Base-by-base conservation (phyloP, 2,329 filamentous ascomycete genomes). In the Graphilbum sp. region DNA sequence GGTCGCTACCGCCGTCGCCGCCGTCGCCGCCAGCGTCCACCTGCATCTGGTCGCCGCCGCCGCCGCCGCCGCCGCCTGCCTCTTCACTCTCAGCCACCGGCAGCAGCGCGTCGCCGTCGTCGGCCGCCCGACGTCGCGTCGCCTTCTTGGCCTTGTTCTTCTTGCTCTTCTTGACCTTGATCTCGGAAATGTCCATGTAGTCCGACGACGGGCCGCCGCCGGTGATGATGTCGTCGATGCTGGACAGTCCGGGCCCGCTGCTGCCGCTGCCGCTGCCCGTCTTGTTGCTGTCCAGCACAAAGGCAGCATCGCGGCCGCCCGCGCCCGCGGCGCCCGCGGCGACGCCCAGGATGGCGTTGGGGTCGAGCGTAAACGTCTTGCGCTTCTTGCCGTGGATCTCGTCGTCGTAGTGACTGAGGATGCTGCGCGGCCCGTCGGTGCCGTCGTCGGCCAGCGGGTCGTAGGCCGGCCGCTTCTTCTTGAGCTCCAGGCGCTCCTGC, bases 151-250 rank as follows among this genome's bases (percentile, higher is more conserved):
- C 90, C 63, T 88, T 92, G 36, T 42, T 93, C 58, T 76, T 95
- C 60, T 93, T 95, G 1, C 84, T 79, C 56, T 94, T 98, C 61
- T 86, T 92, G 45, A 96, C 71, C 57, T 95, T 98, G 51, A 95
- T 72, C 48, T 90, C 79, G 2, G 81, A 82, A 15, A 79, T 62
- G 44, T 94, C 85, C 45, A 92, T 66, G 54, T 98, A 98, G 55
- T 98, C 90, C 16, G 87, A 94, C 15, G 72, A 62, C 2, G 76
- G 76, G 9, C 71, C 66, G 32, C 82, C 66, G 33, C 81, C 74
- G 66, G 67, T 49, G 60, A 66, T 45, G 33, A 86, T 69, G 49
- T 95, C 45, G 31, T 45, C 87, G 4, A 98, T 67, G 49, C 70
- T 88, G 48, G 95, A 27, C 39, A 70, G 65, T 50, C 79, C 85